phyloP scores from a whole-genome alignment of 345 rosid genomes.

The Populus simonii region DNA sequence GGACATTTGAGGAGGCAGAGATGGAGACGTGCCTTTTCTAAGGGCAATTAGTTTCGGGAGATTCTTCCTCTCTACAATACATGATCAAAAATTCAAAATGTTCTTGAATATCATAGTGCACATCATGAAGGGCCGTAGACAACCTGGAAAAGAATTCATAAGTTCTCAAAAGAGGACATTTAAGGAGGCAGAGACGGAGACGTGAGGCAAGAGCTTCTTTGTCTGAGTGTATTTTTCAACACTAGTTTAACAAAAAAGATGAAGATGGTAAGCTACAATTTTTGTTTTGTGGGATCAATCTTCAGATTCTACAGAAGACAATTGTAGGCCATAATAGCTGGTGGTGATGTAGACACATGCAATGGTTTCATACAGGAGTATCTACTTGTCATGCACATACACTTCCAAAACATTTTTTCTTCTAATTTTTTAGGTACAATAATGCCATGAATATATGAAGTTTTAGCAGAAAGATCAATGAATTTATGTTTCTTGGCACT shows the following conservation, averaged over 20 bases:
- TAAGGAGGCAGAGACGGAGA: not conserved
- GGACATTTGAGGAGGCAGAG: not conserved
- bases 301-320: not conserved
- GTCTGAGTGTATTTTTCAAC: not conserved
- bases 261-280: not conserved
- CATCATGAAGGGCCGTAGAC: not conserved
- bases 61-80: not conserved
- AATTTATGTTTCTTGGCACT: slow-evolving; percentile 1
- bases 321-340: not conserved
- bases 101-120: too few relatives aligned
- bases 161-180: not conserved
- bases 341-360: not conserved
- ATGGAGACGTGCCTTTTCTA: not conserved
- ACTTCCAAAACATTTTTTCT: not conserved
- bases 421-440: not conserved
- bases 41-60: too few relatives aligned
- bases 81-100: too few relatives aligned
- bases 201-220: not conserved
- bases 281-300: not conserved
- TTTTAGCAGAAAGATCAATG: not conserved
- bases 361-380: not conserved
- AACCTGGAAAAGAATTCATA: not conserved
- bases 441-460: not conserved
- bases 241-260: too few relatives aligned
- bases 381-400: not conserved